phyloP scores from a whole-genome alignment of 2,329 filamentous ascomycete species.

The Apiospora saccharicola region DNA sequence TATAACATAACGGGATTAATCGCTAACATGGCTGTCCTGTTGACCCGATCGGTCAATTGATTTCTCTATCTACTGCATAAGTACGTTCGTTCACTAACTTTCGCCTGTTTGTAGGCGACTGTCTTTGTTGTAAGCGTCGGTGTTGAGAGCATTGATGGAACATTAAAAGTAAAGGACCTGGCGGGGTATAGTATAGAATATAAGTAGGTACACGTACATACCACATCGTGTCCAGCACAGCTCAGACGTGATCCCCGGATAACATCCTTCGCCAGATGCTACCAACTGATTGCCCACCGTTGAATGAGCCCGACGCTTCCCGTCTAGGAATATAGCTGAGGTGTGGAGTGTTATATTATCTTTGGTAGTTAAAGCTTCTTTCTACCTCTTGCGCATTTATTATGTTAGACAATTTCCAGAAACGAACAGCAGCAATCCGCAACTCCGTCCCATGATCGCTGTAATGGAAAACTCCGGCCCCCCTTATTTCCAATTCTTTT shows the following conservation, averaged over 20 bases:
- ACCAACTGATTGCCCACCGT: too few relatives aligned
- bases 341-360: neutral
- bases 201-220: too few relatives aligned
- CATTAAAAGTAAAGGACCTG: too few relatives aligned
- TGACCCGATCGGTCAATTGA: neutral
- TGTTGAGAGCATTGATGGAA: too few relatives aligned
- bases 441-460: slow-evolving; percentile 16
- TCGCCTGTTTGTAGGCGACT: too few relatives aligned
- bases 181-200: too few relatives aligned
- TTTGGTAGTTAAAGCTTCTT: neutral
- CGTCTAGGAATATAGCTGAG: neutral
- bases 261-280: too few relatives aligned
- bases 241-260: too few relatives aligned
- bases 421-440: neutral
- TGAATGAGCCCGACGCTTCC: too few relatives aligned
- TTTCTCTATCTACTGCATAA: neutral
- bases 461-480: neutral
- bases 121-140: too few relatives aligned
- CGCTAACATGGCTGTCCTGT: neutral
- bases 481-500: neutral
- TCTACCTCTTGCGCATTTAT: neutral
- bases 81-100: neutral
- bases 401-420: slow-evolving; percentile 8
- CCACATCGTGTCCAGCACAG: too few relatives aligned
- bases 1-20: neutral